A percentile compares a stretch with the other conserved stretches of the same genome.
Conservation (phyloP, 139 green algal species). For the Tetradesmus lagerheimii region DNA sequence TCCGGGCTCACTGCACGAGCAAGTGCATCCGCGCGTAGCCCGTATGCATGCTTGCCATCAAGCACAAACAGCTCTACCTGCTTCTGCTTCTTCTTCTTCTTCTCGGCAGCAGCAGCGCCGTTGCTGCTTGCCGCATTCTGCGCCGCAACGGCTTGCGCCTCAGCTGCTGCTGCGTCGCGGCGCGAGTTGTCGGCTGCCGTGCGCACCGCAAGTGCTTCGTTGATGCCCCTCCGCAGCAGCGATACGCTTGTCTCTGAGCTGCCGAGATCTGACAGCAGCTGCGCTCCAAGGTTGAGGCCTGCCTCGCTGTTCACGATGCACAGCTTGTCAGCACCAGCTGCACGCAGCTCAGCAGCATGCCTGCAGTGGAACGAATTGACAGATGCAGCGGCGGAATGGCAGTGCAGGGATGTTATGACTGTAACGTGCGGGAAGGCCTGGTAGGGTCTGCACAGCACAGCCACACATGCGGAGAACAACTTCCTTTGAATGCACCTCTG, state of each 20-base stretch:
- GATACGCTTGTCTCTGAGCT: slow-evolving; percentile 23
- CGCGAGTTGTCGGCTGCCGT: background rate
- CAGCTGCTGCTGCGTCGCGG: background rate
- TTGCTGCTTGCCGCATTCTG: background rate
- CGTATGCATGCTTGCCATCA: slow-evolving; percentile 27
- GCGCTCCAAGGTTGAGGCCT: slow-evolving; percentile 73
- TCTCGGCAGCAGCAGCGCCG: background rate
- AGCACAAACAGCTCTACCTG: slow-evolving; percentile 48
- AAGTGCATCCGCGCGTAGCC: background rate
- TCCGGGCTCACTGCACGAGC: background rate
- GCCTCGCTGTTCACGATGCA: slow-evolving; percentile 75
- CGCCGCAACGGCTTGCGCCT: background rate
- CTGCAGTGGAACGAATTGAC: background rate
- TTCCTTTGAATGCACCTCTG: too few relatives aligned
- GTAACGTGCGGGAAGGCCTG: too few relatives aligned
- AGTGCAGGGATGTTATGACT: background rate
- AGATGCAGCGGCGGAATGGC: background rate
- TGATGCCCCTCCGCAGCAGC: slow-evolving; percentile 55
- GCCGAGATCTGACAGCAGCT: slow-evolving; percentile 69
- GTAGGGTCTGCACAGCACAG: too few relatives aligned
- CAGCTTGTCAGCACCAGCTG: slow-evolving; percentile 77
- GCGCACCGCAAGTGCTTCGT: slow-evolving; percentile 51
- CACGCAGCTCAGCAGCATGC: slow-evolving; percentile 83
- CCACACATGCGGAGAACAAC: too few relatives aligned
- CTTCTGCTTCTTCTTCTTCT: slow-evolving; percentile 18